Base-by-base conservation (phyloP, 2,329 filamentous ascomycete genomes). In the Fusarium tricinctum region DNA sequence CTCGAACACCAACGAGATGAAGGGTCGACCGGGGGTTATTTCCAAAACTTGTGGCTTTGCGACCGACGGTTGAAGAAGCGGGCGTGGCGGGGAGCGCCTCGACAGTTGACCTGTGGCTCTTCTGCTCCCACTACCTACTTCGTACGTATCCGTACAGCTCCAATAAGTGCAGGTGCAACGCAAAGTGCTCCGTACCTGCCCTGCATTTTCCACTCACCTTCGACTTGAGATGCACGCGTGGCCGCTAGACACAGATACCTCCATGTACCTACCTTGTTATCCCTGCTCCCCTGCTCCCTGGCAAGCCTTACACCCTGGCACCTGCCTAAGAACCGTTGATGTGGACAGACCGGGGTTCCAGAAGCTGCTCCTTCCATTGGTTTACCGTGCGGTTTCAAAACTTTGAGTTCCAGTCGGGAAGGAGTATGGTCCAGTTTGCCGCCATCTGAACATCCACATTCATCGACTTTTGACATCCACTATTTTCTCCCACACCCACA, bases 1-100 rank as follows among this genome's bases (percentile, higher is more conserved):
- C 64, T 68, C 65, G 59, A 68, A 69, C 65, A 66, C 46, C 62
- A 68, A 68, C 65, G 66, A 69, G 61, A 69, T 69, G 66, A 68
- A 68, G 64, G 64, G 64, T 68, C 52, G 64, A 48, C 64, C 53
- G 43, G 61, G 61, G 61, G 46, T 48, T 64, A 20, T 64, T 51
- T 64, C 52, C 46, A 64, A 64, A 64, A 64, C 61, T 64, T 46
- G 64, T 68, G 64, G 64, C 64, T 68, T 67, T 65, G 39, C 44
- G 47, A 67, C 58, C 52, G 58, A 53, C 48, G 48, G 64, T 68
- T 68, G 64, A 60, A 65, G 64, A 68, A 65, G 61, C 65, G 23
- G 23, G 23, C 23, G 23, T 23, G 23, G 23, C 23, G 64, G 63
- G 64, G 64, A 35, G 59, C 40, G 57, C 46, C 40, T 54, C 19